Base-by-base conservation (phyloP, 345 rosid genomes). In the Reutealis trisperma region DNA sequence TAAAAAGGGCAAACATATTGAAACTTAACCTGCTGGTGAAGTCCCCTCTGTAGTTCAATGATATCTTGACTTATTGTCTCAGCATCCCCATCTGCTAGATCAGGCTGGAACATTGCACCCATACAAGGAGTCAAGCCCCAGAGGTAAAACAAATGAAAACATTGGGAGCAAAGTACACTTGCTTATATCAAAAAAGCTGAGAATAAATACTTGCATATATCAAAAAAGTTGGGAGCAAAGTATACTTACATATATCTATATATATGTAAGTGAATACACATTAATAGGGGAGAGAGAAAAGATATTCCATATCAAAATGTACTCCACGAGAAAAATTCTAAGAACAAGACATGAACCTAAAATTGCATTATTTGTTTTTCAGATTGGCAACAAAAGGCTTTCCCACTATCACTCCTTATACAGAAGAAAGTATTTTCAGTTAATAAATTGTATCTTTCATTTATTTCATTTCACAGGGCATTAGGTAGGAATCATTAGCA, bases 41-140 rank as follows among this genome's bases (percentile, higher is more conserved):
- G 87, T 78, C 75, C 78, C 69, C 79, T 85, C 47, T 84, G 84
- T 49, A 87, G 86, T 76, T 85, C 79, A 63, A 69, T 77, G 30
- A 87, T 82, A 30, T 87, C 89, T 71, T 83, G 80, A 79, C 51
- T 72, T 63, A 89, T 76, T 18, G 80, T 70, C 63, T 84, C 90
- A 75, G 80, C 89, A 76, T 89, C 92, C 62, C 86, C 85, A 81
- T 89, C 88, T 47, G 86, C 84, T 66, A 89, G 85, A 85, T 85
- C 90, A 82, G 92, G 92, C 92, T 89, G 82, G 80, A 51, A 76
- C 55, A 64, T 47, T 44, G 71, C 73, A 81, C 25, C 75, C 69
- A 74, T 34, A 75, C 58, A 71, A 52, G 42, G 47, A 7, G 3
- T 37, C 16, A 44, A 2, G 57, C 18, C 41, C 8, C 62, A 54